These are phyloP conservation scores for Neurospora sp. DNA, from an alignment of 495 filamentous ascomycete genomes.

Conservation along the genomic window DNA sequence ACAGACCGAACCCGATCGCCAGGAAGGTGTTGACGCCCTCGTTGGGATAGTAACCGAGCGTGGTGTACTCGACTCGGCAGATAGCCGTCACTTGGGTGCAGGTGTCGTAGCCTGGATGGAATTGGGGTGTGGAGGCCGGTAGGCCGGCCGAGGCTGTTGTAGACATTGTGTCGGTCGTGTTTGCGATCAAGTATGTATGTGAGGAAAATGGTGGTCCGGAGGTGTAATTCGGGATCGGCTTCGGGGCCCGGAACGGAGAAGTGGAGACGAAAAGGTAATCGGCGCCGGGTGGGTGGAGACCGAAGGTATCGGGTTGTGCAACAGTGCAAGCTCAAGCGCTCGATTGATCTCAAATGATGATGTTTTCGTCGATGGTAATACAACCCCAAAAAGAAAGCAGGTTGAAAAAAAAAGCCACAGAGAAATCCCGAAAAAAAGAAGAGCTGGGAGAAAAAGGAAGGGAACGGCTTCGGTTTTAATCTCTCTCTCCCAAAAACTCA, in stretches of 20 bases:
- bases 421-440: not conserved
- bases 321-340: not conserved
- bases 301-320: not conserved
- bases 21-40: conserved; percentile 54
- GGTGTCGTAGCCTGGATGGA: conserved; percentile 19
- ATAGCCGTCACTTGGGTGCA: conserved; percentile 37
- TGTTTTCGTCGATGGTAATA: not conserved
- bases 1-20: conserved; percentile 44
- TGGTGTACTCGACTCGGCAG: conserved; percentile 52
- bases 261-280: not conserved
- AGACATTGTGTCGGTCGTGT: conserved; percentile 2
- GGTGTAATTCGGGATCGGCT: not conserved
- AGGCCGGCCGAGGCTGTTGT: not conserved
- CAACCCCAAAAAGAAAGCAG: not conserved
- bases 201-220: not conserved
- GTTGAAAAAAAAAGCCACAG: not conserved
- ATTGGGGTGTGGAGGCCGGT: conserved; percentile 1
- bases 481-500: not conserved
- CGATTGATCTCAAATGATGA: not conserved
- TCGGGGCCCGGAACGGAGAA: not conserved
- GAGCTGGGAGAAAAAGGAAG: not conserved
- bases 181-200: not conserved
- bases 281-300: not conserved
- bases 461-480: not conserved
- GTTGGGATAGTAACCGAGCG: conserved; percentile 59